Evolutionary conservation across 2,329 filamentous ascomycete species (phyloP).

Genomic region (Cytospora leucostoma): DNA sequence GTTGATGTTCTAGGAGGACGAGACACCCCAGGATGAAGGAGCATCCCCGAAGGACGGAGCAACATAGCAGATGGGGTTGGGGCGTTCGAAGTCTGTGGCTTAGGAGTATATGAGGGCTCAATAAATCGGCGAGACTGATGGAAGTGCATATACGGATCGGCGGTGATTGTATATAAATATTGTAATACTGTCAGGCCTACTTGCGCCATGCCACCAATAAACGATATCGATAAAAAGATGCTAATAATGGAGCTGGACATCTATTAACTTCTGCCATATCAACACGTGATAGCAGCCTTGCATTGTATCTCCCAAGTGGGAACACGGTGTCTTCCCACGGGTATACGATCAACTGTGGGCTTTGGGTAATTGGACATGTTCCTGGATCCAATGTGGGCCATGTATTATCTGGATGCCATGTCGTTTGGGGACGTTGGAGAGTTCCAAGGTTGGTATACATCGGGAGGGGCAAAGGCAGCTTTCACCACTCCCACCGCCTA

Average conservation of each 20-base stretch:
- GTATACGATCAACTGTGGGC: too few species aligned
- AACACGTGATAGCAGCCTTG: neutral
- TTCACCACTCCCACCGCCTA: too few species aligned
- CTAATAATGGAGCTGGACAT: neutral
- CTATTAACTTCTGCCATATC: neutral
- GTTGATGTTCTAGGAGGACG: constrained; percentile 56
- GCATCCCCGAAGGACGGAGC: neutral
- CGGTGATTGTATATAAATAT: constrained; percentile 1
- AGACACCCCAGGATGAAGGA: neutral
- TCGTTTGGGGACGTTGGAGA: too few species aligned
- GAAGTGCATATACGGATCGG: neutral
- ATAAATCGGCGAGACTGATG: neutral
- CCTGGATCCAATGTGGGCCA: too few species aligned
- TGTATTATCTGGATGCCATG: too few species aligned
- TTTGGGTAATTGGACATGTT: too few species aligned
- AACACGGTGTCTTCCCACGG: too few species aligned
- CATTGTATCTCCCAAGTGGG: neutral
- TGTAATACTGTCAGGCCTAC: neutral
- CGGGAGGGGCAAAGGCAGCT: too few species aligned
- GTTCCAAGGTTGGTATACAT: too few species aligned
- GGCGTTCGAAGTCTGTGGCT: neutral
- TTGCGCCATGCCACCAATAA: neutral
- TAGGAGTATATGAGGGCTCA: neutral
- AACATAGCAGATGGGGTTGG: neutral
- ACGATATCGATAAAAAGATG: neutral